phyloP scores from a whole-genome alignment of 352 stramenopile species.

The Chrysophaeum taylorii region DNA sequence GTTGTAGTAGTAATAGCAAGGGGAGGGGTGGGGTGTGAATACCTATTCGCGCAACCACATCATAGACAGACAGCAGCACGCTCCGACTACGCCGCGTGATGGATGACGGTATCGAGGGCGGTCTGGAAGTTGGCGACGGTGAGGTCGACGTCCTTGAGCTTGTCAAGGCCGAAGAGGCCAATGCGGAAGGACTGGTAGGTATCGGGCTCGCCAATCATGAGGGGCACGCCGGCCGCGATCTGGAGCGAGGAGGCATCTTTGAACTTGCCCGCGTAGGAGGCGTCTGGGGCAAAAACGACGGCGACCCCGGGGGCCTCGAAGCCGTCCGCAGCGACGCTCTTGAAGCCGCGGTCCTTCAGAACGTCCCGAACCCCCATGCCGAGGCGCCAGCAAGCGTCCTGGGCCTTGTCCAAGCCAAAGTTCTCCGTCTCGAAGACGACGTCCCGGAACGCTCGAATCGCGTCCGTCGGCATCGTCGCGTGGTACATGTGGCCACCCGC shows the following conservation, averaged over 20 bases:
- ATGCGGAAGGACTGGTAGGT: conserved; percentile 58
- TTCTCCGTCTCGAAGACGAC: conserved; percentile 50
- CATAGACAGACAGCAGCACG: too few species aligned
- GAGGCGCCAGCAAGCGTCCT: conserved; percentile 20
- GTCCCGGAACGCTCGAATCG: conserved; percentile 52
- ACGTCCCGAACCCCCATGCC: conserved; percentile 38
- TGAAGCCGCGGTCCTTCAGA: conserved; percentile 44
- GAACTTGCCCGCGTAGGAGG: conserved; percentile 59
- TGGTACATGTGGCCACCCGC: conserved; percentile 45
- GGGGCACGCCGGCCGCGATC: conserved; percentile 57
- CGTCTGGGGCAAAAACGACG: conserved; percentile 56
- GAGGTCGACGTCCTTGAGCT: conserved; percentile 48
- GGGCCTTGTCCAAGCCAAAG: conserved; percentile 22
- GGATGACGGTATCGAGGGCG: conserved; percentile 44
- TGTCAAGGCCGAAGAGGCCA: conserved; percentile 65
- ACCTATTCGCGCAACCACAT: too few species aligned
- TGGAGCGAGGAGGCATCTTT: conserved; percentile 52
- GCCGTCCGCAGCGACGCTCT: conserved; percentile 46
- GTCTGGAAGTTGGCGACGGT: conserved; percentile 43
- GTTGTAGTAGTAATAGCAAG: too few species aligned
- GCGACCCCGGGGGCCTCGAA: conserved; percentile 56
- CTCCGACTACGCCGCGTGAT: too few species aligned
- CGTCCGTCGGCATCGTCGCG: conserved; percentile 64
- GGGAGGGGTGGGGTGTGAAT: too few species aligned
- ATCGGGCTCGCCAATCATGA: conserved; percentile 57